Evolutionary conservation across 78 protist species (phyloP), one percentile per base, ranked within the genome.

Genomic region (Thecamonas trahens): DNA sequence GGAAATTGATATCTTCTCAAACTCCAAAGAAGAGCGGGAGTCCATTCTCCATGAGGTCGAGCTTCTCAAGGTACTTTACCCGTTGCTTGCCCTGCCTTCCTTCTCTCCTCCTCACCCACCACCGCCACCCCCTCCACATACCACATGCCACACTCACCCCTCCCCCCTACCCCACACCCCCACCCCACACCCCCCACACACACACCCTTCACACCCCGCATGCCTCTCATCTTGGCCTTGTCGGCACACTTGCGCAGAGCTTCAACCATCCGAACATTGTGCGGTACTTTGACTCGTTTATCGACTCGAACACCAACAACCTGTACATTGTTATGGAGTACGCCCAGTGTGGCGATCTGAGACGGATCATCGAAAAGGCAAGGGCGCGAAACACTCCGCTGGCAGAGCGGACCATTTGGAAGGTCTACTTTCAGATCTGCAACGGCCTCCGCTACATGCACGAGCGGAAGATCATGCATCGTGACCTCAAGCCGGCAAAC

Each of bases 401-500:
- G 13, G 53, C 37, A 0, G 74, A 77, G 55, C 14, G 20, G 22
- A n/a, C 49, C 11, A 29, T 77, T 0, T 70, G 74, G 68, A 31
- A 26, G 13, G 45, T 31, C 18, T 71, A 71, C 77, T 71, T 71
- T 58, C 80, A 75, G 38, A 14, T 76, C 29, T 65, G 76, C 70
- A 11, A n/a, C 31, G 83, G 67, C 8, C 49, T 78, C 58, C 47
- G 53, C 34, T 39, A 58, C 42, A 61, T 78, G 76, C 84, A 78
- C 67, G 20, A 26, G 28, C 31, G 40, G 11, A 58, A 72, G 4
- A 31, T 78, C 2, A 70, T 78, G 68, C 84, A 78, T 32, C 52
- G 67, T 15, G 85, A 79, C 59, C 54, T 79, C 70, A 79, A 79
- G 61, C 85, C 85, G 1, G 74, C 71, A 1, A 79, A 79, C 61